Percentiles rank a stretch among this genome's conserved stretches.
phyloP scores from a whole-genome alignment of 2,329 filamentous ascomycete genomes.

The Exophiala sideris region DNA sequence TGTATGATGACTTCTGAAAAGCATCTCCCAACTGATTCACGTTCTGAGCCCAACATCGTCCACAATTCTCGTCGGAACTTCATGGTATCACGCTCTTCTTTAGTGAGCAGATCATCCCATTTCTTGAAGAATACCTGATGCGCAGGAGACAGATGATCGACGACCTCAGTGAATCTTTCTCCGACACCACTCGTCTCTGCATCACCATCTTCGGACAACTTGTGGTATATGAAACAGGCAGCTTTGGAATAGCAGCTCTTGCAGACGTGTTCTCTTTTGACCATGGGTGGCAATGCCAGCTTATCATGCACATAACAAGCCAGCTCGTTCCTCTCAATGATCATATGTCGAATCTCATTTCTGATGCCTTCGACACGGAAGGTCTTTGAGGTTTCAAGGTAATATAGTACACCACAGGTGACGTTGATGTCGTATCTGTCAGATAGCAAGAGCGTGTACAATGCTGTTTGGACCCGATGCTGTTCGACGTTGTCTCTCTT shows the following conservation, averaged over 20 bases:
- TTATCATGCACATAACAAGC: constrained; percentile 81
- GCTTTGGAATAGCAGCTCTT: constrained; percentile 86
- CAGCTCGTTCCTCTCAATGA: constrained; percentile 89
- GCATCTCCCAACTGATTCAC: constrained; percentile 83
- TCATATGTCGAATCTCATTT: constrained; percentile 90
- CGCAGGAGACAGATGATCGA: constrained; percentile 68
- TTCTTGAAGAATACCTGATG: constrained; percentile 86
- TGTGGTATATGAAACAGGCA: constrained; percentile 90
- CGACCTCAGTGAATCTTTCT: constrained; percentile 75
- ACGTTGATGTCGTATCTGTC: constrained; percentile 93
- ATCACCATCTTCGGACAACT: constrained; percentile 77
- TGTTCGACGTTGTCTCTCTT: constrained; percentile 71
- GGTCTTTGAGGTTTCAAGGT: constrained; percentile 85
- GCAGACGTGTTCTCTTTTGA: constrained; percentile 77
- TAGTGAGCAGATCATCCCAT: constrained; percentile 90
- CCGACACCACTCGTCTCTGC: constrained; percentile 77
- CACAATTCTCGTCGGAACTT: constrained; percentile 86
- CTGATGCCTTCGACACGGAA: constrained; percentile 80
- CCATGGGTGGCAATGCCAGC: constrained; percentile 79
- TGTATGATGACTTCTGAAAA: constrained; percentile 85
- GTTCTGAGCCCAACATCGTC: constrained; percentile 88
- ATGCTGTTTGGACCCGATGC: constrained; percentile 87
- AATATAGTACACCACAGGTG: constrained; percentile 86
- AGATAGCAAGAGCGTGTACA: constrained; percentile 88
- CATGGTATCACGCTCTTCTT: constrained; percentile 87